These are phyloP conservation scores for Xylariaceae sp. DNA, from an alignment of 2,329 filamentous ascomycete species.

Conservation along the genomic window DNA sequence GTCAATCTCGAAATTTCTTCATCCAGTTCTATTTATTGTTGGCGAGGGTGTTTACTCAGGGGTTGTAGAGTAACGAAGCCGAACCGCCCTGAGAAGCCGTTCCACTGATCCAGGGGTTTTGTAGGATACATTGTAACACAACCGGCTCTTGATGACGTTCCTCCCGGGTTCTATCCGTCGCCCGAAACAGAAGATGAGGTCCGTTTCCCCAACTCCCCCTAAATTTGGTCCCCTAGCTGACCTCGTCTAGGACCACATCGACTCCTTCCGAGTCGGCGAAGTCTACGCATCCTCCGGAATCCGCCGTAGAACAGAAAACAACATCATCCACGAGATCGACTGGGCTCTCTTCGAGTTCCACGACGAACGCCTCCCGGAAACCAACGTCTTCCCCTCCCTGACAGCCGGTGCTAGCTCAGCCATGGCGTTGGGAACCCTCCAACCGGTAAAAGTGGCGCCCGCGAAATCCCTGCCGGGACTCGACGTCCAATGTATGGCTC, in stretches of 20 bases:
- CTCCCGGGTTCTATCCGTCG: constrained; percentile 76
- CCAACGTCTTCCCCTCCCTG: constrained; percentile 60
- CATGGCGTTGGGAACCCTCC: constrained; percentile 31
- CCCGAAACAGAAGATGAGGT: constrained; percentile 60
- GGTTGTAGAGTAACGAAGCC: constrained; percentile 11
- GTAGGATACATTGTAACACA: constrained; percentile 74
- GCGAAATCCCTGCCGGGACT: constrained; percentile 63
- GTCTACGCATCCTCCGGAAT: constrained; percentile 89
- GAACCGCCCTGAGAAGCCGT: constrained; percentile 7
- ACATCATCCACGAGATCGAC: constrained; percentile 83
- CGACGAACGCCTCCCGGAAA: constrained; percentile 61
- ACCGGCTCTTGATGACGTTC: constrained; percentile 82
- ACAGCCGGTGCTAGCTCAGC: constrained; percentile 31
- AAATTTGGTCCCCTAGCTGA: constrained; percentile 41
- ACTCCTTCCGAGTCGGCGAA: constrained; percentile 73
- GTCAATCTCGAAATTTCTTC: constrained; percentile 17
- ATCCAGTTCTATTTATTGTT: background rate
- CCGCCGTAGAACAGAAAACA: constrained; percentile 64
- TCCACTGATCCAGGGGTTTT: constrained; percentile 14
- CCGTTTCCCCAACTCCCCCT: background rate
- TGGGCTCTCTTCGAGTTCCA: constrained; percentile 87
- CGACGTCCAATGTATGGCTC: constrained; percentile 80
- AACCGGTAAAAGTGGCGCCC: constrained; percentile 55
- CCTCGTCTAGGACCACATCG: constrained; percentile 61
- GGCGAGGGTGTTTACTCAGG: constrained; percentile 1